Percentiles rank a stretch among this genome's conserved stretches.
phyloP scores from a whole-genome alignment of 345 rosid species.

The Firmiana major region DNA sequence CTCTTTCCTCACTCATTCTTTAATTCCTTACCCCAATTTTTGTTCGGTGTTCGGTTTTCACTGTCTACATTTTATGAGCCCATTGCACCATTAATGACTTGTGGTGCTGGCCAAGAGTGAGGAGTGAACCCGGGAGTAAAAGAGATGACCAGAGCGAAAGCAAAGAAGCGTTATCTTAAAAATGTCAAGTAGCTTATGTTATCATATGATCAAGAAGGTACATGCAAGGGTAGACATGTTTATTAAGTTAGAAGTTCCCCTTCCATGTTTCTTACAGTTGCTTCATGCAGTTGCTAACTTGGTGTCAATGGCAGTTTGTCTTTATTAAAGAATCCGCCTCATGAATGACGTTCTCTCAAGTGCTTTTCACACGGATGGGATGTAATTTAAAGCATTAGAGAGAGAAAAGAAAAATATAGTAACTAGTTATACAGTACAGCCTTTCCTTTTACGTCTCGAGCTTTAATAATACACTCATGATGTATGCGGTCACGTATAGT shows the following conservation, averaged over 20 bases:
- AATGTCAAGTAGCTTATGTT: neutral
- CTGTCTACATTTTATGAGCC: neutral
- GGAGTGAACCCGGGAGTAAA: neutral
- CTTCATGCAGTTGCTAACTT: neutral
- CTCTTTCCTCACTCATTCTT: neutral
- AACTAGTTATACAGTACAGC: neutral
- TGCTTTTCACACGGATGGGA: neutral
- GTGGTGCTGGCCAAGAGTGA: neutral
- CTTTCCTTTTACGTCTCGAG: neutral
- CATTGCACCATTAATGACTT: neutral
- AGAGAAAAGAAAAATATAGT: neutral
- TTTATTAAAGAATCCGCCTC: neutral
- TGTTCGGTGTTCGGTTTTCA: too few species aligned
- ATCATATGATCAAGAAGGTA: neutral
- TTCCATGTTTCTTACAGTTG: constrained; percentile 1
- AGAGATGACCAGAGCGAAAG: neutral
- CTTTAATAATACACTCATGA: neutral
- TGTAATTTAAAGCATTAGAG: neutral
- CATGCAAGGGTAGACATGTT: neutral
- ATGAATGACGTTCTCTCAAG: neutral
- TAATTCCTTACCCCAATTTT: neutral
- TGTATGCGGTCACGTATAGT: too few species aligned
- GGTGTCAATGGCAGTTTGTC: neutral
- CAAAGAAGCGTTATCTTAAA: neutral
- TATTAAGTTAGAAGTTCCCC: neutral